Percentiles rank a stretch among this genome's conserved stretches.
Conservation (phyloP, 2,329 filamentous ascomycete species). For the Paraphoma sp. region DNA sequence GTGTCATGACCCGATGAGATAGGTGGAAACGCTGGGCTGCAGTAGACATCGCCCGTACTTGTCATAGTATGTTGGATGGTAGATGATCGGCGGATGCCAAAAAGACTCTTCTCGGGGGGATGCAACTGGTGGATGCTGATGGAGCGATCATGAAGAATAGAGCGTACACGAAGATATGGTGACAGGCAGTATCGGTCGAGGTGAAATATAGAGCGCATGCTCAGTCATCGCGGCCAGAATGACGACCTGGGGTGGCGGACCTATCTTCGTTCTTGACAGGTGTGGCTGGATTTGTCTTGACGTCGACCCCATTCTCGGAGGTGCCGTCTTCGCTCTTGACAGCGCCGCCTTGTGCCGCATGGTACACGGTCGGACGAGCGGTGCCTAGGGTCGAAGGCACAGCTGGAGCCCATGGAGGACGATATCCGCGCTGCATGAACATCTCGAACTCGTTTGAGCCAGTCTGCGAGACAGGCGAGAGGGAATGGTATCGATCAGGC, state of each 20-base stretch:
- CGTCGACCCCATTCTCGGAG: conserved; percentile 37
- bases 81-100: conserved; percentile 22
- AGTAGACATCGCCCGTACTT: conserved; percentile 4
- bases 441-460: conserved; percentile 48
- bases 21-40: conserved; percentile 13
- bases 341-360: conserved; percentile 30
- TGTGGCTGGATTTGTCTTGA: conserved; percentile 43
- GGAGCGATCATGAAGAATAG: conserved; percentile 42
- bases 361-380: conserved; percentile 37
- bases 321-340: conserved; percentile 37
- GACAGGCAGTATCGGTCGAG: conserved; percentile 5
- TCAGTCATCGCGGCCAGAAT: conserved; percentile 37
- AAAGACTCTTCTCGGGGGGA: conserved; percentile 21
- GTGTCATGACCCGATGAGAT: conserved; percentile 17
- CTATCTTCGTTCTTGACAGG: conserved; percentile 39
- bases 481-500: conserved; percentile 43
- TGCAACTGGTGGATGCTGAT: conserved; percentile 30
- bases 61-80: conserved; percentile 17
- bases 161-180: conserved; percentile 26
- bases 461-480: conserved; percentile 42
- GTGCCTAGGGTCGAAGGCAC: conserved; percentile 44
- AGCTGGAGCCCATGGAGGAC: conserved; percentile 44
- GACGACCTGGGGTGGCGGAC: conserved; percentile 31
- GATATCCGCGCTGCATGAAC: conserved; percentile 44
- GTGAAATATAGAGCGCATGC: conserved; percentile 2